Percentiles rank a stretch among this genome's conserved stretches.
These are phyloP conservation scores for Aspergillus ruber DNA, from an alignment of 2,329 filamentous ascomycete genomes.

Conservation along the genomic window DNA sequence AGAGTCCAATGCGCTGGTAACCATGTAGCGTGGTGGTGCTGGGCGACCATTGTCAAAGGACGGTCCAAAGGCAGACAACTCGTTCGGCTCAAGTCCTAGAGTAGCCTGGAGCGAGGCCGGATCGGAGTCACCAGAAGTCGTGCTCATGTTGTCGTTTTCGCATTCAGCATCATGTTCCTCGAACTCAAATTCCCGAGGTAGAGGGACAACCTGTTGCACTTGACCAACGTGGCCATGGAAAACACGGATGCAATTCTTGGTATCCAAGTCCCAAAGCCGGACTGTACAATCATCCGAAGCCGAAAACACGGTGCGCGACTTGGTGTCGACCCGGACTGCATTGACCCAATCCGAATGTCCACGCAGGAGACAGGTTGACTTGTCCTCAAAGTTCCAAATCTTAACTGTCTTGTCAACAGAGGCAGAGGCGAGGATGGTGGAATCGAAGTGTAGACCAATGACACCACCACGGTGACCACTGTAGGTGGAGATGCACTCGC, in stretches of 20 bases:
- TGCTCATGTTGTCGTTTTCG: conserved; percentile 50
- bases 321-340: conserved; percentile 77
- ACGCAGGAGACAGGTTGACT: conserved; percentile 69
- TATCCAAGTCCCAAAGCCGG: conserved; percentile 89
- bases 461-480: conserved; percentile 74
- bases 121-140: conserved; percentile 24
- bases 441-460: conserved; percentile 80
- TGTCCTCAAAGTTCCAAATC: conserved; percentile 85
- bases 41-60: conserved; percentile 61
- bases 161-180: conserved; percentile 60
- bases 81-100: conserved; percentile 28
- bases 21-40: conserved; percentile 79
- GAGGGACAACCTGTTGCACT: conserved; percentile 80
- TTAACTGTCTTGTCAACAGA: conserved; percentile 86
- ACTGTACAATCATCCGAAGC: conserved; percentile 90
- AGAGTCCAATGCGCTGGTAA: conserved; percentile 84
- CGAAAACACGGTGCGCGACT: conserved; percentile 80
- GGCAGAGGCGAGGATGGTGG: conserved; percentile 75
- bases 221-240: conserved; percentile 92
- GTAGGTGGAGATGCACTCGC: conserved; percentile 75
- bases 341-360: conserved; percentile 96
- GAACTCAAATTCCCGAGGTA: conserved; percentile 83
- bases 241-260: conserved; percentile 64
- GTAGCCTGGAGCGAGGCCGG: conserved; percentile 17
- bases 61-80: conserved; percentile 51